phyloP scores from a whole-genome alignment of 305 asterid genomes.

The Fraxinus baroniana region DNA sequence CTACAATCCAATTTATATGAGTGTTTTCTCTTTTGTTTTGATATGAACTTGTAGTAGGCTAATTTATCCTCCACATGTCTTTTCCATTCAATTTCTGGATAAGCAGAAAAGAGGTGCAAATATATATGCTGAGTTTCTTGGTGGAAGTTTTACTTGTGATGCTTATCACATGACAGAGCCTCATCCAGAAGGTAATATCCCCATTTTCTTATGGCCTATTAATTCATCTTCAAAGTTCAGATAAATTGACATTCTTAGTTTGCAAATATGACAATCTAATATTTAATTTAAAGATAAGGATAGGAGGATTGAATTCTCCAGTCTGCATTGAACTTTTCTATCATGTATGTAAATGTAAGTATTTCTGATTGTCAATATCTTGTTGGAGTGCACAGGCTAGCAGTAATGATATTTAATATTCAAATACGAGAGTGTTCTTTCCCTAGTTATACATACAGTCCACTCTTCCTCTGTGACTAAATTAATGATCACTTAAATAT shows the following conservation, averaged over 20 bases:
- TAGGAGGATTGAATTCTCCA: neutral
- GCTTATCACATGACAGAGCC: slow-evolving; percentile 97
- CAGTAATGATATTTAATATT: neutral
- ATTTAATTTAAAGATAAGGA: neutral
- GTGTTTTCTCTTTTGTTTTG: neutral
- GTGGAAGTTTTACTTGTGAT: slow-evolving; percentile 95
- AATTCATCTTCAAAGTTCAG: slow-evolving; percentile 12
- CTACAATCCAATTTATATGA: slow-evolving; percentile 5
- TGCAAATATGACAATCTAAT: neutral
- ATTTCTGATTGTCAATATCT: neutral
- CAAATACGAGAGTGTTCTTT: neutral
- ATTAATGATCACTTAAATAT: neutral
- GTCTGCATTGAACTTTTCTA: neutral
- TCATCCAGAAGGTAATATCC: slow-evolving; percentile 75
- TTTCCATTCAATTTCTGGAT: slow-evolving; percentile 23
- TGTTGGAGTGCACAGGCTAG: neutral
- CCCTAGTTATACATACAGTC: neutral
- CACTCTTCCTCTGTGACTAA: neutral
- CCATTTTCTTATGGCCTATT: slow-evolving; percentile 11
- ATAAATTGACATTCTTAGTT: slow-evolving; percentile 4
- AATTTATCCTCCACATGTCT: slow-evolving; percentile 17
- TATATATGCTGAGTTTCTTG: slow-evolving; percentile 88
- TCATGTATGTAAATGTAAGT: neutral
- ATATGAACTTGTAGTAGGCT: neutral
- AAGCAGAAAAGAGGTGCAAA: slow-evolving; percentile 83